Conservation (phyloP, 805 yeast genomes). For the Starmerella vaccinii region DNA sequence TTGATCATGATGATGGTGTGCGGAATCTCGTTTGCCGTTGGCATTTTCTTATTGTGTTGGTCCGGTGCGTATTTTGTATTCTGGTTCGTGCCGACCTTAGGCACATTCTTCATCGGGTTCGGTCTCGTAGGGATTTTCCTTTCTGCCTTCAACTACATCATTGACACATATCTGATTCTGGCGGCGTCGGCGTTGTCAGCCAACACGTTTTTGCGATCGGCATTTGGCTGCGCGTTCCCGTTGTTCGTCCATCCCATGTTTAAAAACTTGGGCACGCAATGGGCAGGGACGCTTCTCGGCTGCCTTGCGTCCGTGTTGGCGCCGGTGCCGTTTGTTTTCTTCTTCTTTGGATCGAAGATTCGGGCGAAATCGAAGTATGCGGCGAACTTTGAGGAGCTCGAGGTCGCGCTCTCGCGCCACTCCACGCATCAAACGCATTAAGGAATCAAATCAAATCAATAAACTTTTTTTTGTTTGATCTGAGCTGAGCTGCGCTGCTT, state of each 20-base stretch:
- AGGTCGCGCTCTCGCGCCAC: neutral
- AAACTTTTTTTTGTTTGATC: too few species aligned
- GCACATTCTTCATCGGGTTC: constrained; percentile 41
- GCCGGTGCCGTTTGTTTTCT: constrained; percentile 61
- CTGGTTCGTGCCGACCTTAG: constrained; percentile 49
- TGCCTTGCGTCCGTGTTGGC: constrained; percentile 45
- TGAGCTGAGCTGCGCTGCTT: too few species aligned
- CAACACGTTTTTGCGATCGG: constrained; percentile 57
- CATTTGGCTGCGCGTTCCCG: constrained; percentile 60
- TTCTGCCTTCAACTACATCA: constrained; percentile 49
- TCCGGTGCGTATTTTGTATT: constrained; percentile 69
- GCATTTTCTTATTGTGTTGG: constrained; percentile 83
- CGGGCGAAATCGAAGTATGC: constrained; percentile 54
- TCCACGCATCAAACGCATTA: neutral
- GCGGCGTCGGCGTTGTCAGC: constrained; percentile 60
- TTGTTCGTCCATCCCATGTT: constrained; percentile 66
- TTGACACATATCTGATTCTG: constrained; percentile 47
- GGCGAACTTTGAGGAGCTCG: constrained; percentile 2
- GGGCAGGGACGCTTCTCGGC: constrained; percentile 71
- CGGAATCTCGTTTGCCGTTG: constrained; percentile 58
- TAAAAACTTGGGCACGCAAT: constrained; percentile 52
- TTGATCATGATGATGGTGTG: constrained; percentile 69
- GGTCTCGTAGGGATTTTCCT: constrained; percentile 50
- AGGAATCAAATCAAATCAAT: too few species aligned
- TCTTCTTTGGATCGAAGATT: constrained; percentile 45